Evolutionary conservation across 139 green algal species (phyloP).

Genomic region (Coelastrella sp.): DNA sequence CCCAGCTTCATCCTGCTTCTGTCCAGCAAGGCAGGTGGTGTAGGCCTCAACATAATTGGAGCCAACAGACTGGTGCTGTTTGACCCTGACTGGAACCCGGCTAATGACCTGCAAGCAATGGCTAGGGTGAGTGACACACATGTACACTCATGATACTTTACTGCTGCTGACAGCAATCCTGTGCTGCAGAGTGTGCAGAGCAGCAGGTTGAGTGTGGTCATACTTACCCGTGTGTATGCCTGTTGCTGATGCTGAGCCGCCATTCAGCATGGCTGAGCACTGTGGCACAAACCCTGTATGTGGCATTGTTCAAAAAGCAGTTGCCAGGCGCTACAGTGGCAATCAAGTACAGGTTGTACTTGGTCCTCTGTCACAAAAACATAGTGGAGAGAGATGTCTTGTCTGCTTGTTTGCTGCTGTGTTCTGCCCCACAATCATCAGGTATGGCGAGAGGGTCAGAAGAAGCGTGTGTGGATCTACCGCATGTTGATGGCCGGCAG

Average conservation of each 20-base stretch:
- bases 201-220: no score
- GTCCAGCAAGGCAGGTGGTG: constrained; percentile 91
- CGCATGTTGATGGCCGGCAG: constrained; percentile 93
- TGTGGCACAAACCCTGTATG: no score
- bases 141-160: background rate
- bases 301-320: no score
- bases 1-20: constrained; percentile 94
- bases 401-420: background rate
- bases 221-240: no score
- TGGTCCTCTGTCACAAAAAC: no score
- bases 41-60: constrained; percentile 98
- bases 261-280: no score
- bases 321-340: no score
- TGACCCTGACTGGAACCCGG: constrained; percentile 97
- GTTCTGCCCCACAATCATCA: background rate
- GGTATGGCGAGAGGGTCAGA: constrained; percentile 95
- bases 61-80: constrained; percentile 97
- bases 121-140: constrained; percentile 56
- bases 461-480: constrained; percentile 96
- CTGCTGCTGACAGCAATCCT: background rate
- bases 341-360: no score
- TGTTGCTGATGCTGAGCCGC: no score
- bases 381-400: no score
- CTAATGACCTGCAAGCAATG: constrained; percentile 75
- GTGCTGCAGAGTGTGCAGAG: no score